A percentile compares a stretch with the other conserved stretches of the same genome.
Conservation (phyloP, 257 asterid species). For the Capsicum rhomboideum region DNA sequence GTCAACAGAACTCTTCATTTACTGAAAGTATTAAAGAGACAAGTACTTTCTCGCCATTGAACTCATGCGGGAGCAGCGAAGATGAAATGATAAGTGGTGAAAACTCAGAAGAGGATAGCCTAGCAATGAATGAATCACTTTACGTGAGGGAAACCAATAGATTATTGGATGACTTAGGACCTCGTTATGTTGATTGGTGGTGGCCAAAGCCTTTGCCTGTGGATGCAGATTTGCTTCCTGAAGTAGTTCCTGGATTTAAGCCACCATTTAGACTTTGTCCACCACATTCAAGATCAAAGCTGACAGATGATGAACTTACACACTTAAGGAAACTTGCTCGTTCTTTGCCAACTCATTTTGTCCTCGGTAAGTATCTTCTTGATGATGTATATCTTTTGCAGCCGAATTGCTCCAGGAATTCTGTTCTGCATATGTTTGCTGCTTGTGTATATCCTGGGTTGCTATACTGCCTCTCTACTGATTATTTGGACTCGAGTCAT, state of each 20-base stretch:
- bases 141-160: constrained; percentile 81
- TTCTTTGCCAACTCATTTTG: constrained; percentile 83
- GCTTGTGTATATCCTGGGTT: background rate
- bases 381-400: background rate
- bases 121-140: constrained; percentile 32
- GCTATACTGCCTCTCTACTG: background rate
- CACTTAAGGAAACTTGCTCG: constrained; percentile 75
- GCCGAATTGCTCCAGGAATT: background rate
- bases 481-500: background rate
- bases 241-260: constrained; percentile 60
- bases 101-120: constrained; percentile 26
- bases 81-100: constrained; percentile 20
- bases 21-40: constrained; percentile 5
- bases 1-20: constrained; percentile 16
- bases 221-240: constrained; percentile 86
- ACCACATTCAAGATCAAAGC: constrained; percentile 59
- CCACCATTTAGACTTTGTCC: constrained; percentile 70
- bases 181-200: constrained; percentile 98
- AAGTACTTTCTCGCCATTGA: constrained; percentile 9
- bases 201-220: constrained; percentile 85
- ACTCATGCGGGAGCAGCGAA: constrained; percentile 16
- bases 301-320: constrained; percentile 72
- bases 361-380: constrained; percentile 48
- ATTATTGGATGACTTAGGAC: constrained; percentile 82
- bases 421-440: background rate